These are phyloP conservation scores for Suillus hirtellus DNA, from an alignment of 768 basidiomycete genomes.

Conservation along the genomic window DNA sequence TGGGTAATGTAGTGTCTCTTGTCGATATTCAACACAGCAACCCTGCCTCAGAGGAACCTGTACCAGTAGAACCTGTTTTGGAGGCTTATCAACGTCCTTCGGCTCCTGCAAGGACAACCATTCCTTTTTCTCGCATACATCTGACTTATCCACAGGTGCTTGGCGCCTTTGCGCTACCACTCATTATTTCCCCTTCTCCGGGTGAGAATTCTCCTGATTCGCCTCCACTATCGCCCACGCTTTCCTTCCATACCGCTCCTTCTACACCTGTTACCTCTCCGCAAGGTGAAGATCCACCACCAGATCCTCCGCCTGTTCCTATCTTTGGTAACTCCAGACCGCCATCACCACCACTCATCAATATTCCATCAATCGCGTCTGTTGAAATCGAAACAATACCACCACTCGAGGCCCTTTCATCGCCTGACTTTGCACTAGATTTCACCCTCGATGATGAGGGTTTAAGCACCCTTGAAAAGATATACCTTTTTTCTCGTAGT, in stretches of 20 bases:
- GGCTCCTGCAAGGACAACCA: conserved; percentile 16
- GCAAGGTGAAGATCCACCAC: conserved; percentile 38
- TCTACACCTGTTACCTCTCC: conserved; percentile 45
- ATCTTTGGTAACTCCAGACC: conserved; percentile 23
- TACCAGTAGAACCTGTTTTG: conserved; percentile 2
- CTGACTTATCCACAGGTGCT: conserved; percentile 35
- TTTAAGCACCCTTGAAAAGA: conserved; percentile 84
- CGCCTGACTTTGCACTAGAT: conserved; percentile 36
- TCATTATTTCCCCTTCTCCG: conserved; percentile 34
- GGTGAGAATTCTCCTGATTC: conserved; percentile 39
- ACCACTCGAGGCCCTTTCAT: conserved; percentile 25
- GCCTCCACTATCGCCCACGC: conserved; percentile 39
- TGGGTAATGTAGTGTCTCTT: conserved; percentile 36
- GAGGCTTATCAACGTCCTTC: conserved; percentile 5
- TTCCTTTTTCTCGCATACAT: conserved; percentile 37
- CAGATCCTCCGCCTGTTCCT: conserved; percentile 21
- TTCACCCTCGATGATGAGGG: conserved; percentile 72
- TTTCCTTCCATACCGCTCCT: conserved; percentile 50
- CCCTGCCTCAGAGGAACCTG: conserved; percentile 20
- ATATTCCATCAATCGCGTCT: conserved; percentile 23
- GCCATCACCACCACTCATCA: conserved; percentile 28
- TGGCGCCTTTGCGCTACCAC: conserved; percentile 29
- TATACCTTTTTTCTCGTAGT: conserved; percentile 86
- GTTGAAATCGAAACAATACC: conserved; percentile 31
- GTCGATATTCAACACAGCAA: conserved; percentile 28